Conservation (phyloP, 179 eudicot genomes). For the Amaranthus tricolor region DNA sequence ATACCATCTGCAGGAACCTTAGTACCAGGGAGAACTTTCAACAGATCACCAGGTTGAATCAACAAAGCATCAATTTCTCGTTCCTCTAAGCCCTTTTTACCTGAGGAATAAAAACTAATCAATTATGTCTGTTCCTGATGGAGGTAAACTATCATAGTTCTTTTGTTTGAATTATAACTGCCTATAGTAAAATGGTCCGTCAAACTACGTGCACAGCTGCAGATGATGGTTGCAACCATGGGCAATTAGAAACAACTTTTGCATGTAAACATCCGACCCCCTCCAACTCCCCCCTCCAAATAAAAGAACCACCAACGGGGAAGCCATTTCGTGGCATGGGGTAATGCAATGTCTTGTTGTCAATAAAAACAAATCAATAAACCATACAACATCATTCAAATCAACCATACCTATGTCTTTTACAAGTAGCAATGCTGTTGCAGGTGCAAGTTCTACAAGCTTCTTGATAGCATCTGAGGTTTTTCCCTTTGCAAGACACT, state of each 20-base stretch:
- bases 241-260: no score
- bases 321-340: no score
- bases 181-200: no score
- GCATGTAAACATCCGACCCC: no score
- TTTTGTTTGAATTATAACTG: no score
- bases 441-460: constrained; percentile 88
- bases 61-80: constrained; percentile 87
- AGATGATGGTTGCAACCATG: no score
- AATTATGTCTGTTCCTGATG: neutral
- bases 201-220: no score
- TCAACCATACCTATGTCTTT: constrained; percentile 64
- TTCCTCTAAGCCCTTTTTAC: constrained; percentile 66
- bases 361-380: constrained; percentile 6
- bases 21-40: constrained; percentile 88
- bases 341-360: no score
- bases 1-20: constrained; percentile 86
- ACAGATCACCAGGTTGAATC: constrained; percentile 81
- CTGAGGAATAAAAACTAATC: constrained; percentile 34
- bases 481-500: constrained; percentile 84
- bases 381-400: neutral
- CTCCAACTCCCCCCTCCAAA: no score
- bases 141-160: no score
- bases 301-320: no score
- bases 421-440: constrained; percentile 73
- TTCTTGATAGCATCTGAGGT: constrained; percentile 93